These are phyloP conservation scores for Linaria vulgaris DNA, from an alignment of 257 asterid genomes.

Conservation along the genomic window DNA sequence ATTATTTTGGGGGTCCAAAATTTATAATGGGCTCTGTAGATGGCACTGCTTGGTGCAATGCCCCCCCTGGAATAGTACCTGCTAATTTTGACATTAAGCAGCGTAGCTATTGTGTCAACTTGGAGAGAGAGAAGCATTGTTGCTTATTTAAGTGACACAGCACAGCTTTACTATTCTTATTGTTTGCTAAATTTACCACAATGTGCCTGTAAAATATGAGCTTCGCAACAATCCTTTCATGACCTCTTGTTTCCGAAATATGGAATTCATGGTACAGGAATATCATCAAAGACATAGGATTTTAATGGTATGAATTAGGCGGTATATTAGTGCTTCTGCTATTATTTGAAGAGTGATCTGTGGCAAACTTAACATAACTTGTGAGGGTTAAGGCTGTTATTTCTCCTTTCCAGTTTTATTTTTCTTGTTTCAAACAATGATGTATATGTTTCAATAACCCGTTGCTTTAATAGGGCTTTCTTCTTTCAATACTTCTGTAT, in stretches of 20 bases:
- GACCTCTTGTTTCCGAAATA: background rate
- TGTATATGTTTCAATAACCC: slow-evolving; percentile 12
- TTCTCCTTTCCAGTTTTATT: slow-evolving; percentile 6
- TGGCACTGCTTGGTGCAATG: too few relatives aligned
- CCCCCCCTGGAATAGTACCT: too few relatives aligned
- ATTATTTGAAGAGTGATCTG: background rate
- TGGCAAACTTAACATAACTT: background rate
- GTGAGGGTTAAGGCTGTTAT: background rate
- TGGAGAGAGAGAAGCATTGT: too few relatives aligned
- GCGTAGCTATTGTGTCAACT: too few relatives aligned
- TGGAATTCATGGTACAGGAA: background rate
- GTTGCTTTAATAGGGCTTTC: slow-evolving; percentile 5
- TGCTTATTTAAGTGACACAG: too few relatives aligned
- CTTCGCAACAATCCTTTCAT: background rate
- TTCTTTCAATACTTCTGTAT: background rate
- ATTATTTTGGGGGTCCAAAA: too few relatives aligned
- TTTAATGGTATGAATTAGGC: slow-evolving; percentile 3
- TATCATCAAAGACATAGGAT: background rate
- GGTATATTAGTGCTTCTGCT: background rate
- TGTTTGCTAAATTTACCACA: background rate
- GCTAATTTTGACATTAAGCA: too few relatives aligned
- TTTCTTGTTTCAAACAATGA: background rate
- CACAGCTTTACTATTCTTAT: too few relatives aligned
- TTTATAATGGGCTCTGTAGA: too few relatives aligned
- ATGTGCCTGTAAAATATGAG: background rate